Conservation (phyloP, 2,329 filamentous ascomycete genomes). For the Xylaria digitata region DNA sequence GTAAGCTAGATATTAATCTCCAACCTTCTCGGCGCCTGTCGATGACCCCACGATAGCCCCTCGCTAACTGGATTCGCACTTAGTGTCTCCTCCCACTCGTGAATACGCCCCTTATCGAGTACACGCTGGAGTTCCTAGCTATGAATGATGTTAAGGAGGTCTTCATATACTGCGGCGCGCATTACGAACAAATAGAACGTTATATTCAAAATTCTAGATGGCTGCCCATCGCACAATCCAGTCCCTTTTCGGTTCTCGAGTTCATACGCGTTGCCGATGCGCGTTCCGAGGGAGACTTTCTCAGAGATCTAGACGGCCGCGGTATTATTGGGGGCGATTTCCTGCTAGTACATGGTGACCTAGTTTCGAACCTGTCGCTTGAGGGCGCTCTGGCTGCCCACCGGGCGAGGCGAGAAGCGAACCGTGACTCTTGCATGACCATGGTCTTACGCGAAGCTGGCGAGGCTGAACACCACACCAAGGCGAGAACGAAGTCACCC, state of each 20-base stretch:
- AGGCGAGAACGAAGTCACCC: constrained; percentile 78
- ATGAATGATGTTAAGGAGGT: constrained; percentile 96
- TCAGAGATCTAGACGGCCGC: constrained; percentile 91
- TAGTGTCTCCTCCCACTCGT: constrained; percentile 93
- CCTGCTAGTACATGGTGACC: constrained; percentile 89
- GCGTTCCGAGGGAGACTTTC: constrained; percentile 89
- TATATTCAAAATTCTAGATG: constrained; percentile 84
- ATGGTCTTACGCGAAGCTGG: constrained; percentile 87
- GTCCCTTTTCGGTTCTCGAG: constrained; percentile 81
- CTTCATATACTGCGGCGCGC: constrained; percentile 89
- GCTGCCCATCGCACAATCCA: constrained; percentile 66
- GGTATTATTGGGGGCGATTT: constrained; percentile 91
- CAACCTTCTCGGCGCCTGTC: not conserved
- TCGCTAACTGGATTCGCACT: constrained; percentile 36
- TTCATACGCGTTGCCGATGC: constrained; percentile 87
- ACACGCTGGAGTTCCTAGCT: constrained; percentile 94
- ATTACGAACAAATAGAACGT: constrained; percentile 86
- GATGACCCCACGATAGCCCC: not conserved
- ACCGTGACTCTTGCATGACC: constrained; percentile 98
- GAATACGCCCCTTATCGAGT: constrained; percentile 95
- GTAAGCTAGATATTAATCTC: constrained; percentile 62
- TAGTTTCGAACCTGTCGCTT: constrained; percentile 90
- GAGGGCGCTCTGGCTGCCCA: constrained; percentile 82
- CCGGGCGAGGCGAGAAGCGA: constrained; percentile 79
- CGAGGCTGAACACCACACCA: constrained; percentile 76